phyloP scores from a whole-genome alignment of 106 monocot species.

The Chionographis japonica region DNA sequence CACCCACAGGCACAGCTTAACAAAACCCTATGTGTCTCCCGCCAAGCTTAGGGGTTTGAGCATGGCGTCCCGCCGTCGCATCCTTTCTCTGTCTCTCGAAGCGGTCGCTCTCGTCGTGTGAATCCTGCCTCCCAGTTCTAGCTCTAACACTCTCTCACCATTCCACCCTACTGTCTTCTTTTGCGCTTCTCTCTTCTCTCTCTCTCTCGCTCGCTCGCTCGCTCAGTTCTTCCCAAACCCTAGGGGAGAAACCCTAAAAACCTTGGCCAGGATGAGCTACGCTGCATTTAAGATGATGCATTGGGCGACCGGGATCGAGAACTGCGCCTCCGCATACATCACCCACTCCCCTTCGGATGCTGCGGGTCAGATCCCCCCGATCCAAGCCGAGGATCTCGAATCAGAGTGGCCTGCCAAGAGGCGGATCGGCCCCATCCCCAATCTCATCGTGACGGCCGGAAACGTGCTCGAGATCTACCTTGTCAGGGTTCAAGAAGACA shows the following conservation, averaged over 20 bases:
- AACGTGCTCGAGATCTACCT: conserved; percentile 85
- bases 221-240: neutral
- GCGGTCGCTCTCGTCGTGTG: too few relatives aligned
- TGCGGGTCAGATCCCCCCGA: conserved; percentile 13
- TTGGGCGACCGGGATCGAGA: conserved; percentile 83
- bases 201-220: too few relatives aligned
- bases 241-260: too few relatives aligned
- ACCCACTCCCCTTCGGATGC: conserved; percentile 59
- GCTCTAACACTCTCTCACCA: too few relatives aligned
- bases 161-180: too few relatives aligned
- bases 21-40: too few relatives aligned
- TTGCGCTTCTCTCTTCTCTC: too few relatives aligned
- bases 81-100: too few relatives aligned
- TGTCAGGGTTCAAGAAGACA: conserved; percentile 67
- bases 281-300: conserved; percentile 97
- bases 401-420: conserved; percentile 30
- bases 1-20: too few relatives aligned
- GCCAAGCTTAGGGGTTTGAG: too few relatives aligned
- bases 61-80: too few relatives aligned
- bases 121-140: too few relatives aligned
- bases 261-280: conserved; percentile 72
- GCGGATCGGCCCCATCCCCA: conserved; percentile 45
- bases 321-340: conserved; percentile 86
- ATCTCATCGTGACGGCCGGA: conserved; percentile 66
- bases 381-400: conserved; percentile 54